Conservation (phyloP, 2,329 filamentous ascomycete species). For the Trichophyton benhamiae region DNA sequence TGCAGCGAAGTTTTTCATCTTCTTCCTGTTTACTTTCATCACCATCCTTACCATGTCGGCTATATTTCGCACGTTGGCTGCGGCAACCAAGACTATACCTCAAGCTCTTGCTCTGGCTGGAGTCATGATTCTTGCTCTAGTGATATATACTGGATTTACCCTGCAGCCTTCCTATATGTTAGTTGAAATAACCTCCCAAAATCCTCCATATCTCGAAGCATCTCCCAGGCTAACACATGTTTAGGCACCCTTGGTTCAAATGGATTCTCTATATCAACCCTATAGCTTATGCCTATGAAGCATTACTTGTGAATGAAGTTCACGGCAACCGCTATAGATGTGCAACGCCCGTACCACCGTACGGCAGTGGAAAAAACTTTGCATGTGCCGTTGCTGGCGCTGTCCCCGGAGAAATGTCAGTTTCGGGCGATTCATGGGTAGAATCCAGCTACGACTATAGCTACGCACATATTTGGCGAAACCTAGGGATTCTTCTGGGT, state of each 20-base stretch:
- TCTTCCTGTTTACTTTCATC: slow-evolving; percentile 49
- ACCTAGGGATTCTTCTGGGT: slow-evolving; percentile 54
- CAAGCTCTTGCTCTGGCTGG: slow-evolving; percentile 49
- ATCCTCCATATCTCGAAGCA: not conserved
- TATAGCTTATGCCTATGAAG: slow-evolving; percentile 53
- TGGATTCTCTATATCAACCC: slow-evolving; percentile 58
- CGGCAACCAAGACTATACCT: slow-evolving; percentile 48
- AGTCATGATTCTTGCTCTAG: slow-evolving; percentile 42
- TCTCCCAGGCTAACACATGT: slow-evolving; percentile 12
- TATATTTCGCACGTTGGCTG: slow-evolving; percentile 48
- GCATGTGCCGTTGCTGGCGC: slow-evolving; percentile 46
- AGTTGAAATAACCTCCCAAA: slow-evolving; percentile 7
- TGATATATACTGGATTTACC: slow-evolving; percentile 57
- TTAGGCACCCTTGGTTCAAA: slow-evolving; percentile 48
- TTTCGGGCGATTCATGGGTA: slow-evolving; percentile 53
- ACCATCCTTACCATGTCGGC: slow-evolving; percentile 47
- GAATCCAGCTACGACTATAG: slow-evolving; percentile 44
- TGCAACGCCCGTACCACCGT: slow-evolving; percentile 35
- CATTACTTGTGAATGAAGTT: slow-evolving; percentile 46
- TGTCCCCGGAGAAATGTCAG: slow-evolving; percentile 40
- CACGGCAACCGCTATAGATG: slow-evolving; percentile 47
- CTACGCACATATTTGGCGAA: slow-evolving; percentile 51
- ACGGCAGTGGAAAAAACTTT: slow-evolving; percentile 37
- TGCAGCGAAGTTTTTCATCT: slow-evolving; percentile 47
- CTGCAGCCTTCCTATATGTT: slow-evolving; percentile 34